Conservation (phyloP, 345 rosid genomes). For the Eucalyptus virginea region DNA sequence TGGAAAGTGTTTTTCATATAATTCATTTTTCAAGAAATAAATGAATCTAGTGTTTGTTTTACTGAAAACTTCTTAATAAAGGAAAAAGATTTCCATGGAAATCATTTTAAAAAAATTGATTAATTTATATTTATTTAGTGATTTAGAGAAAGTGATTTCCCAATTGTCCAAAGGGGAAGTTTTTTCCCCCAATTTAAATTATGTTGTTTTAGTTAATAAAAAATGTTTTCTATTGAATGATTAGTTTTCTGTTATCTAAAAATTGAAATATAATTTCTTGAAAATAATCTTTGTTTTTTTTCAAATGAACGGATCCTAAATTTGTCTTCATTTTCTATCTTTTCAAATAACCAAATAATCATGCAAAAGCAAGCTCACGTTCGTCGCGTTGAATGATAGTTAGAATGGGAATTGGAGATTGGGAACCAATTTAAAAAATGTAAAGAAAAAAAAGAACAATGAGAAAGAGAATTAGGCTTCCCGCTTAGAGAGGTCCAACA, state of each 20-base stretch:
- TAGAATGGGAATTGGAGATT: not conserved
- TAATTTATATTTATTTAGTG: too few species aligned
- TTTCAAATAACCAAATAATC: not conserved
- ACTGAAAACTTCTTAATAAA: too few species aligned
- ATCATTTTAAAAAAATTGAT: too few species aligned
- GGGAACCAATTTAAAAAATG: not conserved
- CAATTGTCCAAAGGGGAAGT: fast-evolving
- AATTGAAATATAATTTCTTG: not conserved
- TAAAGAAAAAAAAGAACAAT: not conserved
- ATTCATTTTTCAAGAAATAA: not conserved
- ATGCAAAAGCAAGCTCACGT: not conserved
- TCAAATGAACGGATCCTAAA: not conserved
- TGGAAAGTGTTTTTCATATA: not conserved
- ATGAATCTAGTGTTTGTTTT: not conserved
- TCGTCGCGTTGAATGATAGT: not conserved
- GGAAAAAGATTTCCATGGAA: fast-evolving
- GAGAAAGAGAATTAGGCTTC: not conserved
- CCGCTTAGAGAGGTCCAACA: not conserved
- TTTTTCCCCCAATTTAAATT: not conserved
- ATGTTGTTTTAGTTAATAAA: not conserved
- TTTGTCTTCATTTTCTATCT: not conserved
- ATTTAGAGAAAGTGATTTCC: not conserved
- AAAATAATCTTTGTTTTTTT: not conserved
- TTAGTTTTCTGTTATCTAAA: not conserved
- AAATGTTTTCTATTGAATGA: not conserved